Evolutionary conservation across 352 stramenopile genomes (phyloP).

Genomic region (Phytophthora capsici): DNA sequence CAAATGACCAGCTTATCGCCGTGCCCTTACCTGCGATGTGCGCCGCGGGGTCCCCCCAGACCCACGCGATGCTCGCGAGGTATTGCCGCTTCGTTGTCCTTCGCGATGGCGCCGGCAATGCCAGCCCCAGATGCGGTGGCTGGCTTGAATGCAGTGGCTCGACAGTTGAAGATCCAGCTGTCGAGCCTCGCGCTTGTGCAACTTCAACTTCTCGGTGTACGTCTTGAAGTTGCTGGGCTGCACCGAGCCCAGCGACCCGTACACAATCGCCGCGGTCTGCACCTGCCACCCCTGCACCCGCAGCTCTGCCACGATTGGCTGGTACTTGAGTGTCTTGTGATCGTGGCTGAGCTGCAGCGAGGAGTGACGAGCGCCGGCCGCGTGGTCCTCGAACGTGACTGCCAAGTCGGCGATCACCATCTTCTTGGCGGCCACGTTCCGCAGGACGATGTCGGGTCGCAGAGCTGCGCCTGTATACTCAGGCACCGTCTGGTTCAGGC

Average conservation of each 20-base stretch:
- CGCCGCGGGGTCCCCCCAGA: constrained; percentile 14
- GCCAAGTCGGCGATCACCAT: neutral
- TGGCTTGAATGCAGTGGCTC: constrained; percentile 1
- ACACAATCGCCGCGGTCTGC: constrained; percentile 9
- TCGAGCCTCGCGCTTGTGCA: constrained; percentile 7
- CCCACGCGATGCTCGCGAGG: neutral
- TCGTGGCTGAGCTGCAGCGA: neutral
- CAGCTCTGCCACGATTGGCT: neutral
- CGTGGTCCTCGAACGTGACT: neutral
- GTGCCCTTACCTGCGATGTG: too few species aligned
- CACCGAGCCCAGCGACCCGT: constrained; percentile 14
- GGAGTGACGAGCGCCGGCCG: too few species aligned
- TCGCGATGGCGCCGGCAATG: constrained; percentile 5
- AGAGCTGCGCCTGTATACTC: neutral
- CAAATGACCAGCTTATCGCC: too few species aligned
- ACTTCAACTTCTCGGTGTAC: constrained; percentile 2
- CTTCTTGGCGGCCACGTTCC: neutral
- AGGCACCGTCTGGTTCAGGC: constrained; percentile 20
- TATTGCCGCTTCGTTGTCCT: constrained; percentile 3
- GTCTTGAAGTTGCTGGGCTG: neutral
- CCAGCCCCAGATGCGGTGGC: constrained; percentile 13
- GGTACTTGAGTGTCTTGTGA: neutral
- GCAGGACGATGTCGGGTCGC: constrained; percentile 15
- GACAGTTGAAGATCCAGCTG: constrained; percentile 6
- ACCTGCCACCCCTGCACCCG: constrained; percentile 9